Evolutionary conservation across 1,284 basidiomycete genomes (phyloP), one percentile per base, ranked within the genome.

Genomic region (Psilocybe mexicana): DNA sequence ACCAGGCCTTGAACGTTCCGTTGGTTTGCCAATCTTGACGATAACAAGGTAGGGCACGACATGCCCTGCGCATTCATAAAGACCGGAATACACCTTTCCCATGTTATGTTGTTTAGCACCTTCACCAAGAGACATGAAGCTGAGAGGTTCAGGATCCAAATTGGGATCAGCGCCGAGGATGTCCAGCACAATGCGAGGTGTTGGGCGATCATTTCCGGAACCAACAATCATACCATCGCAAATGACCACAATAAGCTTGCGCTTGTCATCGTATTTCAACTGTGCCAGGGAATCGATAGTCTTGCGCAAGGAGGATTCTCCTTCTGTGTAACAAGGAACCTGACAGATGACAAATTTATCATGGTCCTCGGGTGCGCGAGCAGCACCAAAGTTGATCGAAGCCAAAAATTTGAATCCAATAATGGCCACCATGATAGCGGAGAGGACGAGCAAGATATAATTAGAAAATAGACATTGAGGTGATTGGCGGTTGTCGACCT

Each of bases 221-320:
- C 97, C 96, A 61, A 98, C 92, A 65, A 99, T 98, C 85, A 96
- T 99, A 67, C 97, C 96, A 73, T 99, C 96, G 70, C 97, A 99
- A 67, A 99, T 92, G 74, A 99, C 80, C 63, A 98, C 87, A 28
- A 98, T 78, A 3, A 99, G 79, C 76, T 98, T 99, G 57, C 95
- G 92, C 76, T 98, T 99, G 79, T 99, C 95, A 69, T 99, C 96
- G 70, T 98, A 99, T 74, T 94, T 96, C 73, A 98, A 83, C 69
- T 90, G 87, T 6, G 96, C 93, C 57, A 99, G 79, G 18, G 95
- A 98, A 72, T 99, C 94, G 72, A 99, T 96, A 3, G 96, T 98
- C 67, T 81, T 82, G 60, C 90, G 84, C 60, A 99, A 81, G 2
- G 94, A 98, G 35, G 84, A 76, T 66, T 96, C 92, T 63, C 94